Conservation (phyloP, 106 monocot genomes). For the Phalaenopsis aphrodite region DNA sequence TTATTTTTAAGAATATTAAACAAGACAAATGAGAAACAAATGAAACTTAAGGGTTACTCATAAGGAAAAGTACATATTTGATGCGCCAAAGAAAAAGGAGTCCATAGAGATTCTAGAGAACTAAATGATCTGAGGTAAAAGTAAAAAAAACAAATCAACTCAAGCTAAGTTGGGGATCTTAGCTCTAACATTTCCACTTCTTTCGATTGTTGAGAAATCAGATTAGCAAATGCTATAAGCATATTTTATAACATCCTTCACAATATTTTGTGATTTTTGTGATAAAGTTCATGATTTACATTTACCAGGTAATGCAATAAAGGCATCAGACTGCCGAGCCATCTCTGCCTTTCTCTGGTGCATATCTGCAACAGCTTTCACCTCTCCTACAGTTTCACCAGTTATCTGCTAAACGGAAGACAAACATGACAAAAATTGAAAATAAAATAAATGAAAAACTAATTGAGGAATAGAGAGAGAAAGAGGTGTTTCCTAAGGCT, state of each 20-base stretch:
- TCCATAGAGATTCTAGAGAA: no score
- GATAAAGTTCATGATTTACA: conserved; percentile 6
- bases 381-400: conserved; percentile 70
- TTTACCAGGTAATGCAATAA: conserved; percentile 73
- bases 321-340: conserved; percentile 68
- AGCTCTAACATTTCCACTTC: neutral
- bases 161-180: neutral
- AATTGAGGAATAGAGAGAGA: neutral
- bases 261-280: conserved; percentile 9
- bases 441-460: neutral
- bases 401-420: conserved; percentile 47
- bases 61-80: no score
- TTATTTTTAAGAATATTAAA: neutral
- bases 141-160: no score
- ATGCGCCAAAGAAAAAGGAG: no score
- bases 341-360: conserved; percentile 84
- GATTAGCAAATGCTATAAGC: neutral
- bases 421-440: neutral
- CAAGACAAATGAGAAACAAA: neutral
- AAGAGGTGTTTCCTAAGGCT: neutral
- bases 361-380: conserved; percentile 77
- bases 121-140: no score
- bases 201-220: neutral
- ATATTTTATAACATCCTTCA: conserved; percentile 6
- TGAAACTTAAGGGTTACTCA: neutral